Evolutionary conservation across 1,139 yeast species (phyloP).

Genomic region (Pichia terricola): DNA sequence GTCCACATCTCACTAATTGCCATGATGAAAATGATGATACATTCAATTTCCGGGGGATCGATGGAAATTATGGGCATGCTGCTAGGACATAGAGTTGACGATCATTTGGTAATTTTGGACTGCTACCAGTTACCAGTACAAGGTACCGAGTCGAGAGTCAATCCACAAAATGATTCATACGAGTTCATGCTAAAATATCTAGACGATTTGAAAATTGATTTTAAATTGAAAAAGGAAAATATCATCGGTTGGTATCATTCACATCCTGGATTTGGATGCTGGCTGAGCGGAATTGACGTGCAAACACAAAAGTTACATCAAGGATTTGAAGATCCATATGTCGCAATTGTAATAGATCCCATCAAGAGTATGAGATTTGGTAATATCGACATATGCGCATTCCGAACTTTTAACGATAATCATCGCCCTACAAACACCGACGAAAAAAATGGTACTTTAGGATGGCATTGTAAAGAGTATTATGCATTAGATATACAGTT

Average conservation of each 20-base stretch:
- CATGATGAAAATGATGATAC: constrained; percentile 67
- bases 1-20: constrained; percentile 71
- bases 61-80: constrained; percentile 95
- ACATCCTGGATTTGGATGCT: constrained; percentile 95
- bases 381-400: constrained; percentile 82
- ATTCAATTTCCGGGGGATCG: constrained; percentile 80
- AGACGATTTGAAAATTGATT: constrained; percentile 40
- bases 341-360: constrained; percentile 86
- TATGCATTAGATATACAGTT: constrained; percentile 61
- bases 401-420: constrained; percentile 47
- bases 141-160: constrained; percentile 93
- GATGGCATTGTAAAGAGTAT: constrained; percentile 61
- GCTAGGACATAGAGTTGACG: constrained; percentile 59
- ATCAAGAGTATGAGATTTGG: constrained; percentile 56
- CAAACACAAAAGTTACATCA: constrained; percentile 82
- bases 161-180: constrained; percentile 89
- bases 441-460: constrained; percentile 25
- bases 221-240: constrained; percentile 43
- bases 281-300: constrained; percentile 87
- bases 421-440: constrained; percentile 17
- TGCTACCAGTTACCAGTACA: constrained; percentile 85
- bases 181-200: constrained; percentile 88
- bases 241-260: constrained; percentile 96
- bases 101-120: constrained; percentile 66
- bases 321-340: constrained; percentile 80